Percentiles rank a stretch among this genome's conserved stretches.
These are phyloP conservation scores for Marasmius tenuissimus DNA, from an alignment of 1,284 basidiomycete genomes.

Conservation along the genomic window DNA sequence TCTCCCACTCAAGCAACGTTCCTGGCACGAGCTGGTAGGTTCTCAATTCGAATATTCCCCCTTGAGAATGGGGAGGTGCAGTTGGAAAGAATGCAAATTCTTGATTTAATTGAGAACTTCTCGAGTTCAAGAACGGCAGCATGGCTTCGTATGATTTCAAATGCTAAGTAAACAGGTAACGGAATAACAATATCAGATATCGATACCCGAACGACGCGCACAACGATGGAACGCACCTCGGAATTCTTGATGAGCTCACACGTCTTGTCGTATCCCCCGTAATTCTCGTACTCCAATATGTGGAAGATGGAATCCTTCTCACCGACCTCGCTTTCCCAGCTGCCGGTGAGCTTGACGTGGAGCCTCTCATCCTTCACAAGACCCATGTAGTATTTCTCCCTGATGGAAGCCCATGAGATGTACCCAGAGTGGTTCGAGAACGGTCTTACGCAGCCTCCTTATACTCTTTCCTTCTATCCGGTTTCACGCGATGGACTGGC, in stretches of 20 bases:
- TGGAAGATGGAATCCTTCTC: slow-evolving; percentile 85
- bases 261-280: slow-evolving; percentile 80
- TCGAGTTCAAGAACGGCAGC: slow-evolving; percentile 70
- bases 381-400: slow-evolving; percentile 79
- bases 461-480: slow-evolving; percentile 78
- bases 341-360: slow-evolving; percentile 85
- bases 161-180: slow-evolving; percentile 43
- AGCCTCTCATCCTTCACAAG: slow-evolving; percentile 73
- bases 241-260: slow-evolving; percentile 58
- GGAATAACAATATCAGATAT: not conserved
- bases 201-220: not conserved
- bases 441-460: slow-evolving; percentile 78
- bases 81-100: slow-evolving; percentile 95
- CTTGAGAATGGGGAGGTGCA: slow-evolving; percentile 79
- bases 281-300: slow-evolving; percentile 89
- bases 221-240: slow-evolving; percentile 41
- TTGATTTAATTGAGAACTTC: slow-evolving; percentile 79
- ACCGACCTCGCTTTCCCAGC: slow-evolving; percentile 88
- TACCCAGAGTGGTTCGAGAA: slow-evolving; percentile 5
- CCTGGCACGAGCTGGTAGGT: slow-evolving; percentile 86
- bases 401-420: slow-evolving; percentile 28
- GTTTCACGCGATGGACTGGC: slow-evolving; percentile 81
- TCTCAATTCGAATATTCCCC: slow-evolving; percentile 90
- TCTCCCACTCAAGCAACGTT: slow-evolving; percentile 90
- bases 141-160: slow-evolving; percentile 62